phyloP scores from a whole-genome alignment of 108 stramenopile genomes.

The Hondaea fermentalgiana region DNA sequence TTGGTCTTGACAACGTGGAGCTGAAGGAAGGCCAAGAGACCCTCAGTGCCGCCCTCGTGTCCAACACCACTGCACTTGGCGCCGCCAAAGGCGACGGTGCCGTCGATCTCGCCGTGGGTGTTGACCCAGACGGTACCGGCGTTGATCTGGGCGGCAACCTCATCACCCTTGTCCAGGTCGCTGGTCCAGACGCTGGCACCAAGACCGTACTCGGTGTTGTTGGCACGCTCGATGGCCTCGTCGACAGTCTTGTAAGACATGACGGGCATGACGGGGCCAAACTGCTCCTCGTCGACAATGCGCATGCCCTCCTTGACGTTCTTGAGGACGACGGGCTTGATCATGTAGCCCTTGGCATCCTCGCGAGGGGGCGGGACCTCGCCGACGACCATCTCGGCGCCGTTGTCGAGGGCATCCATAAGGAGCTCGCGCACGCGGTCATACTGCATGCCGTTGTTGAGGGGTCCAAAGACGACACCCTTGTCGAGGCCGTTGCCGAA shows the following conservation, averaged over 20 bases:
- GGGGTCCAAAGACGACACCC: neutral
- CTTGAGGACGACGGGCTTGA: neutral
- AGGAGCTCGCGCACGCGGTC: neutral
- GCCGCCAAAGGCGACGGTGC: constrained; percentile 2
- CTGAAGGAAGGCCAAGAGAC: neutral
- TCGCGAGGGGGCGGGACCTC: neutral
- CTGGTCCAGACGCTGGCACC: constrained; percentile 74
- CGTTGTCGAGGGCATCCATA: neutral
- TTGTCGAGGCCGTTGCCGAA: neutral
- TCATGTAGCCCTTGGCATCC: neutral
- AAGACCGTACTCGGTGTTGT: constrained; percentile 66
- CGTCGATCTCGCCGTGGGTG: neutral
- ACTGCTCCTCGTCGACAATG: constrained; percentile 18
- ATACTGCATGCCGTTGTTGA: neutral
- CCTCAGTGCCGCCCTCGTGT: constrained; percentile 6
- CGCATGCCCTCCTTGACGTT: neutral
- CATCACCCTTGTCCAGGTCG: neutral
- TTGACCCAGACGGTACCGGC: constrained; percentile 4
- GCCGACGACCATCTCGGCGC: neutral
- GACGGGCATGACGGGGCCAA: neutral
- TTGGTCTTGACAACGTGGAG: neutral
- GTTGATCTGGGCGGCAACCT: neutral
- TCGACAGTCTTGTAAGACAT: constrained; percentile 24
- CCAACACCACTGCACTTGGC: constrained; percentile 15
- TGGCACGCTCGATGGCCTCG: constrained; percentile 27